These are phyloP conservation scores for Talaromyces sp. DNA, from an alignment of 2,329 filamentous ascomycete genomes.

Conservation along the genomic window DNA sequence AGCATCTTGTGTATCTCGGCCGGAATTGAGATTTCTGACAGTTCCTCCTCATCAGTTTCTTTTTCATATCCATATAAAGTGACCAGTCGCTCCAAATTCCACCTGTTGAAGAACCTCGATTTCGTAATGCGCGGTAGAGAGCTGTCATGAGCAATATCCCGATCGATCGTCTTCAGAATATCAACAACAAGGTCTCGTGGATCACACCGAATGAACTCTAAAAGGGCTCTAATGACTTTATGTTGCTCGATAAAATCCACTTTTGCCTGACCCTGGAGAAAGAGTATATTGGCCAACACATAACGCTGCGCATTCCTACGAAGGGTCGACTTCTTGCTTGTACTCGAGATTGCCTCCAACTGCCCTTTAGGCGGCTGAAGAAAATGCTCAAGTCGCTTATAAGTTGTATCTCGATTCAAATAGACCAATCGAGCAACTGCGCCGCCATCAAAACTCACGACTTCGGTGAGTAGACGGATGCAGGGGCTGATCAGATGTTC, in stretches of 20 bases:
- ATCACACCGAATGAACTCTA: conserved; percentile 74
- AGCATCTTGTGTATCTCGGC: conserved; percentile 73
- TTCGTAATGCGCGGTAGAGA: conserved; percentile 71
- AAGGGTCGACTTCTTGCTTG: conserved; percentile 69
- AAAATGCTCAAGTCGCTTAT: conserved; percentile 76
- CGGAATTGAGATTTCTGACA: conserved; percentile 52
- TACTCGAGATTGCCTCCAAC: conserved; percentile 57
- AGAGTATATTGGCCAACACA: conserved; percentile 72
- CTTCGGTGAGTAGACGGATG: conserved; percentile 77
- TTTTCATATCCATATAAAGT: conserved; percentile 61
- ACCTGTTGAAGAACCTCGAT: conserved; percentile 69
- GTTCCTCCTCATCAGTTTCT: conserved; percentile 43
- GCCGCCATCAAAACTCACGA: conserved; percentile 82
- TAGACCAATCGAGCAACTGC: conserved; percentile 74
- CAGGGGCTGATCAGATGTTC: conserved; percentile 87
- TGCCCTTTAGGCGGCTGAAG: conserved; percentile 63
- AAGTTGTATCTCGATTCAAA: conserved; percentile 70
- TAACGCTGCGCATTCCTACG: conserved; percentile 80
- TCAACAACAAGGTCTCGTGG: conserved; percentile 71
- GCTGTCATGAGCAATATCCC: conserved; percentile 69
- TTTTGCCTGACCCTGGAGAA: conserved; percentile 73
- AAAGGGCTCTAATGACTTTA: conserved; percentile 64
- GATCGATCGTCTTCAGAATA: conserved; percentile 67
- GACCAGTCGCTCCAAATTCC: conserved; percentile 68
- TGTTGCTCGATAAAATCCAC: conserved; percentile 76